A percentile compares a stretch with the other conserved stretches of the same genome.
Evolutionary conservation across 495 filamentous ascomycete genomes (phyloP).

Genomic region (Rusavskia elegans): DNA sequence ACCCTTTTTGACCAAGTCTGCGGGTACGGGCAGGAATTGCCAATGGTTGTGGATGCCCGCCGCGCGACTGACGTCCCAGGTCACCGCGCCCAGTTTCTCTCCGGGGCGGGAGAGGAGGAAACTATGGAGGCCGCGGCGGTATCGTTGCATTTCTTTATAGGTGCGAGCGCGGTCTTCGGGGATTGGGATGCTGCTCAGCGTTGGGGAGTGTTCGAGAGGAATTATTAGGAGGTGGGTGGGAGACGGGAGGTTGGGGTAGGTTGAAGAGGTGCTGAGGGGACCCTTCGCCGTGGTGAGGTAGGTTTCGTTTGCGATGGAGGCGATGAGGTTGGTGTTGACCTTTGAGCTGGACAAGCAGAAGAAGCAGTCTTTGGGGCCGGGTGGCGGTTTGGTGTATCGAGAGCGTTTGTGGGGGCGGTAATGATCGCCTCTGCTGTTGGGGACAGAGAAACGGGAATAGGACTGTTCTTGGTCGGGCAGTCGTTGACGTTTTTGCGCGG

Average conservation of each 20-base stretch:
- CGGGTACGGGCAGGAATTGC: slow-evolving; percentile 77
- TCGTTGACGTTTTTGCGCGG: slow-evolving; percentile 41
- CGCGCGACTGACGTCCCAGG: slow-evolving; percentile 73
- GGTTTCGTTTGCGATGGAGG: slow-evolving; percentile 64
- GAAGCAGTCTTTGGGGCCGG: slow-evolving; percentile 69
- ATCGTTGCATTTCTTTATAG: slow-evolving; percentile 64
- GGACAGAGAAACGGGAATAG: slow-evolving; percentile 42
- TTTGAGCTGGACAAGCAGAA: slow-evolving; percentile 83
- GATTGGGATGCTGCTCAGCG: slow-evolving; percentile 42
- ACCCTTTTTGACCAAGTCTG: slow-evolving; percentile 43
- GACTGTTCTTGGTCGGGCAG: slow-evolving; percentile 33
- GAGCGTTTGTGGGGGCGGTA: slow-evolving; percentile 36
- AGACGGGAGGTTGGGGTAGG: slow-evolving; percentile 54
- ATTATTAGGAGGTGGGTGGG: slow-evolving; percentile 85
- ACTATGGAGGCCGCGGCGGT: slow-evolving; percentile 51
- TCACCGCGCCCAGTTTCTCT: slow-evolving; percentile 57
- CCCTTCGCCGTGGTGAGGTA: slow-evolving; percentile 91
- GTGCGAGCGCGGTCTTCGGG: slow-evolving; percentile 34
- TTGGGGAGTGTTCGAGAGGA: slow-evolving; percentile 62
- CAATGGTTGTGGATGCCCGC: slow-evolving; percentile 77
- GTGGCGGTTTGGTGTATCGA: slow-evolving; percentile 17
- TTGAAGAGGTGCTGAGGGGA: slow-evolving; percentile 52
- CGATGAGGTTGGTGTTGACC: slow-evolving; percentile 72
- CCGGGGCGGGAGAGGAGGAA: slow-evolving; percentile 39
- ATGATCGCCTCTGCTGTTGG: slow-evolving; percentile 16